Percentiles rank a stretch among this genome's conserved stretches.
Conservation (phyloP, 1,284 basidiomycete species). For the Ustilago curta region DNA sequence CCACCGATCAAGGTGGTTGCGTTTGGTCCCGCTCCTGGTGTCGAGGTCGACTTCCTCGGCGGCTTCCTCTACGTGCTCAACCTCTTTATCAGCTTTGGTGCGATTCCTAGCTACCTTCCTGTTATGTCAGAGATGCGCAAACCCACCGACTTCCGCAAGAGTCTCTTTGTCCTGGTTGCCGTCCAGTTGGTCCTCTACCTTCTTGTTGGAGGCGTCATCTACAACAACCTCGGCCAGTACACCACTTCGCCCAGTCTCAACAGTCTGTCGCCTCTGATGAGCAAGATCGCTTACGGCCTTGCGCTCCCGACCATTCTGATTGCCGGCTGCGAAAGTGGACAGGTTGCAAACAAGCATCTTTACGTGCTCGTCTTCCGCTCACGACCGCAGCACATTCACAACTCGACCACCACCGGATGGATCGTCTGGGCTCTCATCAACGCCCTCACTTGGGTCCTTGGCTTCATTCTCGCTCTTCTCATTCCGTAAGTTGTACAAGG, state of each 20-base stretch:
- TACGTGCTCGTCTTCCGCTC: constrained; percentile 54
- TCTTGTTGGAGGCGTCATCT: constrained; percentile 63
- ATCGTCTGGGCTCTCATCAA: constrained; percentile 59
- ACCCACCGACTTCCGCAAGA: constrained; percentile 53
- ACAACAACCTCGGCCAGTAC: constrained; percentile 63
- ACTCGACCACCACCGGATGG: constrained; percentile 49
- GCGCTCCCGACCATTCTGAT: constrained; percentile 61
- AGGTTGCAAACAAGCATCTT: constrained; percentile 59
- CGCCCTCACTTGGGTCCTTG: constrained; percentile 55
- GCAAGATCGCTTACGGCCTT: constrained; percentile 62
- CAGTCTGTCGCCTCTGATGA: constrained; percentile 43
- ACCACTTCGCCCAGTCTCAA: constrained; percentile 61
- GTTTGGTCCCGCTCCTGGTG: constrained; percentile 51
- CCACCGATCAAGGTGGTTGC: constrained; percentile 49
- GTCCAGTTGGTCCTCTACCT: constrained; percentile 61
- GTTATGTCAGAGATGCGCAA: constrained; percentile 64
- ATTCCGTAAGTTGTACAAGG: constrained; percentile 30
- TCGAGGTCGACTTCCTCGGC: constrained; percentile 52
- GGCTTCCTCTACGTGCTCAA: constrained; percentile 58
- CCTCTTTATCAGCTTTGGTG: constrained; percentile 58
- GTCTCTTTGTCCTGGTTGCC: constrained; percentile 45
- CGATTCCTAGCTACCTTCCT: constrained; percentile 57
- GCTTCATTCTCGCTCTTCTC: constrained; percentile 56
- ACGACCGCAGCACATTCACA: constrained; percentile 50
- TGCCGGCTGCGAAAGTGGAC: constrained; percentile 60